Base-by-base conservation (phyloP, 768 basidiomycete species). In the Podaxis sp. region DNA sequence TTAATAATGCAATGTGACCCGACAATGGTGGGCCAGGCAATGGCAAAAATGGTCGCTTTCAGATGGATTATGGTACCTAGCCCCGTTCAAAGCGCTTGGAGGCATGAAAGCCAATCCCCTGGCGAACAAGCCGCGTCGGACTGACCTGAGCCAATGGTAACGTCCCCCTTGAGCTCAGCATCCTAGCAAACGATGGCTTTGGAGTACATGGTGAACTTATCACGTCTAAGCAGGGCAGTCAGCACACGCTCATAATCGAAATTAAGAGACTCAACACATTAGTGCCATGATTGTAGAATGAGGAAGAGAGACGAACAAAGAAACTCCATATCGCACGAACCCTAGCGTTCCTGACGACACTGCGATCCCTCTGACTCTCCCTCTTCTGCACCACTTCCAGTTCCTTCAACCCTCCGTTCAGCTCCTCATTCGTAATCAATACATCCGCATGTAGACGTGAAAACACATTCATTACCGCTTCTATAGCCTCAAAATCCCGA, bases 401-500 rank as follows among this genome's bases (percentile, higher is more conserved):
- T 63, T 69, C 77, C 67, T 86, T 79, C 70, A 99, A 68, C 20
- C 80, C 80, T 3, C 69, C 71, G 58, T 76, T 75, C 64, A 96
- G 68, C 72, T 95, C 95, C 2, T 73, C 72, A 70, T 92, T 92
- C 22, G 78, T 81, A 36, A 94, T 80, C 33, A 99, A 76, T 0
- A 88, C 78, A 60, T 99, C 95, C 3, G 89, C 89, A 71, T 99
- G 96, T 55, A 91, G 81, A 17, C 86, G 85, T 46, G 98, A 76
- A 73, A 97, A 94, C 1, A 96, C 89, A 66, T 81, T 87, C 68
- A 95, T 82, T 70, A 96, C 81, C 0, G 95, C 84, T 73, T 99
- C 95, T 2, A 96, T 91, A 12, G 94, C 95, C 74, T 99, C 97
- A 70, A 97, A 99, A 76, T 99, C 97, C 53, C 86, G 85, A 66